Evolutionary conservation across 805 yeast species (phyloP).

Genomic region (Teunomyces lycoperdinae): DNA sequence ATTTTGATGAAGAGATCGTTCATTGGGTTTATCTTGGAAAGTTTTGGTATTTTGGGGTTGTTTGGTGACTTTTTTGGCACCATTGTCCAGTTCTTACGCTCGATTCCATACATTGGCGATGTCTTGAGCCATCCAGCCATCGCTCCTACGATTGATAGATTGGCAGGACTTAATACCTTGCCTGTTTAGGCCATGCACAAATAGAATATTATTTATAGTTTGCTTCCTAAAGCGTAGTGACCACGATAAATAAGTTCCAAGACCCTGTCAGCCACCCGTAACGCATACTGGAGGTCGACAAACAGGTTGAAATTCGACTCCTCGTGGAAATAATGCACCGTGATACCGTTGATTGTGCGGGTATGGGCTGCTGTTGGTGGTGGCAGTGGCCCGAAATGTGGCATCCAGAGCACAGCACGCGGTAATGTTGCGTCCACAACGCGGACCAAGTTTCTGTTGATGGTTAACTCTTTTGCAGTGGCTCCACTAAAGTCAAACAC

Average conservation of each 20-base stretch:
- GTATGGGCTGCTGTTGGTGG: background rate
- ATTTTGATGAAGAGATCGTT: slow-evolving; percentile 77
- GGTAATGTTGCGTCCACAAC: slow-evolving; percentile 2
- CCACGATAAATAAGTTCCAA: slow-evolving; percentile 3
- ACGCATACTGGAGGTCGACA: slow-evolving; percentile 15
- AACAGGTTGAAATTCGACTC: slow-evolving; percentile 5
- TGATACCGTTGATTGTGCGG: background rate
- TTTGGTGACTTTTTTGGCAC: slow-evolving; percentile 95
- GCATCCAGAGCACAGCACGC: slow-evolving; percentile 16
- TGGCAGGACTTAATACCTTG: slow-evolving; percentile 42
- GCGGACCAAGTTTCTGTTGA: slow-evolving; percentile 4
- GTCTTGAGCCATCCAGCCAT: slow-evolving; percentile 73
- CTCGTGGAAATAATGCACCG: slow-evolving; percentile 2
- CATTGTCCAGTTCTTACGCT: slow-evolving; percentile 79
- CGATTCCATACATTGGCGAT: slow-evolving; percentile 86
- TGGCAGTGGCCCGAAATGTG: slow-evolving; percentile 11
- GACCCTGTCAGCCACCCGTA: slow-evolving; percentile 12
- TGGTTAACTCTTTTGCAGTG: background rate
- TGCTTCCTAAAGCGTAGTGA: background rate
- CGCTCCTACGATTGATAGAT: slow-evolving; percentile 61
- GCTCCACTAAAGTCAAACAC: slow-evolving; percentile 3
- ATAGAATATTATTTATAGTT: background rate
- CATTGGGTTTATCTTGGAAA: slow-evolving; percentile 79
- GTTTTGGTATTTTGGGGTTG: slow-evolving; percentile 82
- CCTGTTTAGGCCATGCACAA: slow-evolving; percentile 25